These are phyloP conservation scores for Boletus rubescentipes DNA, from an alignment of 768 basidiomycete genomes.

Conservation along the genomic window DNA sequence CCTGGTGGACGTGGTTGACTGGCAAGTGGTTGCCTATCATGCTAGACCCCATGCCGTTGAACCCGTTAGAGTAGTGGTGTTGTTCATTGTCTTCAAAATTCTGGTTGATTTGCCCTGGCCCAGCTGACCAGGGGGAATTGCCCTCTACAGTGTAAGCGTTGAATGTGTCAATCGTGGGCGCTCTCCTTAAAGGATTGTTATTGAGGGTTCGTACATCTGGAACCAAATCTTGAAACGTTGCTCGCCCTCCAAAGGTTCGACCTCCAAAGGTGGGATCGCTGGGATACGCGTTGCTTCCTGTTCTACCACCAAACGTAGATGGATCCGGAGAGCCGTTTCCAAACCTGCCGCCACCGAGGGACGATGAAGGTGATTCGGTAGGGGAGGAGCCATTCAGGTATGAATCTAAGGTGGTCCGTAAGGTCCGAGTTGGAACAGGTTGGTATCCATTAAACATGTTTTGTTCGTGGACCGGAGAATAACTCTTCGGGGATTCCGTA, in stretches of 20 bases:
- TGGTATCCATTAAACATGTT: constrained; percentile 53
- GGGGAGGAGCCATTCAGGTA: constrained; percentile 54
- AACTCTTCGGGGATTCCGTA: constrained; percentile 49
- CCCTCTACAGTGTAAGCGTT: constrained; percentile 36
- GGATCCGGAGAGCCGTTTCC: constrained; percentile 70
- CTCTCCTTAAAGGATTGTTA: constrained; percentile 33
- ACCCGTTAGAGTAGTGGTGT: constrained; percentile 26
- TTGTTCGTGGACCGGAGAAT: constrained; percentile 38
- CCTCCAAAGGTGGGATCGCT: constrained; percentile 37
- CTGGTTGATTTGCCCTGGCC: constrained; percentile 23
- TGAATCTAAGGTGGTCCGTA: constrained; percentile 67
- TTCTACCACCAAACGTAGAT: constrained; percentile 50
- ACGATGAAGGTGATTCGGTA: constrained; percentile 73
- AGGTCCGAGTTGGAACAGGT: constrained; percentile 59
- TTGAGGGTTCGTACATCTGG: constrained; percentile 41
- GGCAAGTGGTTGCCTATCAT: constrained; percentile 19
- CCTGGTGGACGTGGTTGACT: constrained; percentile 26
- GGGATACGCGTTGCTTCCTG: constrained; percentile 36
- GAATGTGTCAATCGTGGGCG: constrained; percentile 39
- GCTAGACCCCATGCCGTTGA: constrained; percentile 20
- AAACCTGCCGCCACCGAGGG: constrained; percentile 63
- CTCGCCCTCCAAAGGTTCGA: constrained; percentile 36
- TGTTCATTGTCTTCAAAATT: constrained; percentile 22
- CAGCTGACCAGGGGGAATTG: constrained; percentile 36
- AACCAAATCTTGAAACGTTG: constrained; percentile 40